A percentile compares a stretch with the other conserved stretches of the same genome.
Conservation (phyloP, 2,329 filamentous ascomycete species). For the Epichloe typhina region DNA sequence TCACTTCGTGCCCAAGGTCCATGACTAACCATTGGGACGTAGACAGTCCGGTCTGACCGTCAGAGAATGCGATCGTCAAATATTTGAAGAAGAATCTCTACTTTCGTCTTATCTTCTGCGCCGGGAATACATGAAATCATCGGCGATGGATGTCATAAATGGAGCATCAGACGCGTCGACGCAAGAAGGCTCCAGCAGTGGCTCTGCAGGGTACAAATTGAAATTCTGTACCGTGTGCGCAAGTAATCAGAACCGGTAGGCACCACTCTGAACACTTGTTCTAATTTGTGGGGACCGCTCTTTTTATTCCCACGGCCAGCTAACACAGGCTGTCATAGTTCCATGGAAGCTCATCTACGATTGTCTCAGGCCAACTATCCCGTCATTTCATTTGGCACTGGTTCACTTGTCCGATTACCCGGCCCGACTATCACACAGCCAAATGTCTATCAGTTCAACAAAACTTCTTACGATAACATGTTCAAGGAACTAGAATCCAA, state of each 20-base stretch:
- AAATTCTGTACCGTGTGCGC: constrained; percentile 99
- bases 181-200: constrained; percentile 34
- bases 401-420: constrained; percentile 83
- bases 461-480: constrained; percentile 88
- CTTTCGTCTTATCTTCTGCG: not conserved
- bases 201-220: constrained; percentile 61
- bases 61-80: not conserved
- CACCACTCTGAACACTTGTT: not conserved
- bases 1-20: not conserved
- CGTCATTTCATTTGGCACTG: constrained; percentile 96
- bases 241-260: constrained; percentile 89
- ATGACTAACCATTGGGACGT: not conserved
- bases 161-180: constrained; percentile 20
- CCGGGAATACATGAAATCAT: not conserved
- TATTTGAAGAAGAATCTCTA: not conserved
- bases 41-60: not conserved
- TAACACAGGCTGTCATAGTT: constrained; percentile 11
- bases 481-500: constrained; percentile 81
- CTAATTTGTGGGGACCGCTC: not conserved
- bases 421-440: constrained; percentile 85
- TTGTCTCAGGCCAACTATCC: constrained; percentile 78
- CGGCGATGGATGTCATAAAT: constrained; percentile 29
- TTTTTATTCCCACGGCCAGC: not conserved
- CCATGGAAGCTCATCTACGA: constrained; percentile 94
- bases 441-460: constrained; percentile 97